Evolutionary conservation across 768 basidiomycete genomes (phyloP).

Genomic region (Grammothele lineata): DNA sequence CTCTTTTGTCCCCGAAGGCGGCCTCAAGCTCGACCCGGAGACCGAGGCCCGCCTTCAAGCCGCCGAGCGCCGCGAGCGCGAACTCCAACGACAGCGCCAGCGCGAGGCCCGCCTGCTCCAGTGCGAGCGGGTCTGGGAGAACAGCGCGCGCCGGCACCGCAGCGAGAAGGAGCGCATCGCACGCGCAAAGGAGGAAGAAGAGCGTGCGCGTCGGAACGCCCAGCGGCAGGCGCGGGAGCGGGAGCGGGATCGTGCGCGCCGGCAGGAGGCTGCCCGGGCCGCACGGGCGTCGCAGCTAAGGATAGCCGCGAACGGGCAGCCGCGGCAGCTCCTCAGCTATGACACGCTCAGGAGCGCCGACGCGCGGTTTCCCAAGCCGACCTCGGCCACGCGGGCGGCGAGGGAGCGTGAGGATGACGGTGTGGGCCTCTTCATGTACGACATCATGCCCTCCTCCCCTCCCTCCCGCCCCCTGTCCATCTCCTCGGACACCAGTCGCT

Average conservation of each 20-base stretch:
- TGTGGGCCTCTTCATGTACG: conserved; percentile 27
- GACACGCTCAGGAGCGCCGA: conserved; percentile 17
- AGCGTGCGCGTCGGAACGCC: conserved; percentile 15
- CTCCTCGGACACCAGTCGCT: conserved; percentile 10
- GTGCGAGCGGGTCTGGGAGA: conserved; percentile 28
- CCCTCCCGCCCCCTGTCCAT: conserved; percentile 20
- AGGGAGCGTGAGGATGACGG: conserved; percentile 15
- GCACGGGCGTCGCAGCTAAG: conserved; percentile 13
- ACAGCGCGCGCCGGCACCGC: conserved; percentile 14
- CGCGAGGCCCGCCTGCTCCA: conserved; percentile 21
- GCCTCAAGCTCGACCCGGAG: conserved; percentile 37
- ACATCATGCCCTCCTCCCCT: conserved; percentile 27
- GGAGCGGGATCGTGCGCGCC: conserved; percentile 18
- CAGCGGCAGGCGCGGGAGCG: conserved; percentile 22
- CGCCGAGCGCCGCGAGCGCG: conserved; percentile 29
- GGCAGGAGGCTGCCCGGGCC: conserved; percentile 19
- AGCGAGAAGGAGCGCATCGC: conserved; percentile 22
- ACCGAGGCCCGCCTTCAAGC: conserved; percentile 36
- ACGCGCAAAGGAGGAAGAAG: conserved; percentile 18
- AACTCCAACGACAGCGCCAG: conserved; percentile 32
- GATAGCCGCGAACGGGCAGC: conserved; percentile 11
- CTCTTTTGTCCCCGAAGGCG: conserved; percentile 36
- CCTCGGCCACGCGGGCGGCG: conserved; percentile 7
- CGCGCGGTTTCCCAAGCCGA: conserved; percentile 14
- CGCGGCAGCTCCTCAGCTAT: conserved; percentile 23